Conservation (phyloP, 2,329 filamentous ascomycete genomes). For the Aspergillus fumigatiaffinis region DNA sequence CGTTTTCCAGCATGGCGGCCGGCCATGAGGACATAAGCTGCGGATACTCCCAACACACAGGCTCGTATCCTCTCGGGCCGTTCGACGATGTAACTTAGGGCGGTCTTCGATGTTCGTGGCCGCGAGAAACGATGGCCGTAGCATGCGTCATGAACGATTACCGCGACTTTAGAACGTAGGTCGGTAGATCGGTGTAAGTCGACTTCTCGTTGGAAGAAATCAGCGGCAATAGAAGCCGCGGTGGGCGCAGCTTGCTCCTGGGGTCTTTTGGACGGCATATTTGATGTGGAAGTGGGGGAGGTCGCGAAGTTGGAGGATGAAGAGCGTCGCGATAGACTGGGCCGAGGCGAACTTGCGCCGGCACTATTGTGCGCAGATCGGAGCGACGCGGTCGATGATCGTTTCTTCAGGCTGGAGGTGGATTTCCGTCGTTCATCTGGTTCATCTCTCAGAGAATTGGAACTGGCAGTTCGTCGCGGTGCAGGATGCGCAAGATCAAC, state of each 20-base stretch:
- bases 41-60: constrained; percentile 72
- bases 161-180: constrained; percentile 60
- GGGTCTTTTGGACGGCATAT: constrained; percentile 26
- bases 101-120: constrained; percentile 68
- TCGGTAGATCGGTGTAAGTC: constrained; percentile 53
- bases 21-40: constrained; percentile 87
- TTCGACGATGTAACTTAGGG: constrained; percentile 81
- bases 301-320: constrained; percentile 28
- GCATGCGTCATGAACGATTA: constrained; percentile 87
- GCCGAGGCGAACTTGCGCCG: constrained; percentile 24
- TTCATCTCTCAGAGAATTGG: constrained; percentile 35
- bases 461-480: constrained; percentile 32
- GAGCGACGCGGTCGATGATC: constrained; percentile 35
- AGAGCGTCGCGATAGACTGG: constrained; percentile 32
- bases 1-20: constrained; percentile 69
- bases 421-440: constrained; percentile 36
- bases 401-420: constrained; percentile 35
- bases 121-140: constrained; percentile 91
- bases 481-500: constrained; percentile 15
- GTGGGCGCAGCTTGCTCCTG: constrained; percentile 35
- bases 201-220: constrained; percentile 68
- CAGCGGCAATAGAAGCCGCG: constrained; percentile 58
- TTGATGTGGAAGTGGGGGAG: constrained; percentile 21
- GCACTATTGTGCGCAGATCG: constrained; percentile 30
- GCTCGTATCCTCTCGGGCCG: constrained; percentile 87